These are phyloP conservation scores for Penicillium freii DNA, from an alignment of 2,329 filamentous ascomycete species.

Conservation along the genomic window DNA sequence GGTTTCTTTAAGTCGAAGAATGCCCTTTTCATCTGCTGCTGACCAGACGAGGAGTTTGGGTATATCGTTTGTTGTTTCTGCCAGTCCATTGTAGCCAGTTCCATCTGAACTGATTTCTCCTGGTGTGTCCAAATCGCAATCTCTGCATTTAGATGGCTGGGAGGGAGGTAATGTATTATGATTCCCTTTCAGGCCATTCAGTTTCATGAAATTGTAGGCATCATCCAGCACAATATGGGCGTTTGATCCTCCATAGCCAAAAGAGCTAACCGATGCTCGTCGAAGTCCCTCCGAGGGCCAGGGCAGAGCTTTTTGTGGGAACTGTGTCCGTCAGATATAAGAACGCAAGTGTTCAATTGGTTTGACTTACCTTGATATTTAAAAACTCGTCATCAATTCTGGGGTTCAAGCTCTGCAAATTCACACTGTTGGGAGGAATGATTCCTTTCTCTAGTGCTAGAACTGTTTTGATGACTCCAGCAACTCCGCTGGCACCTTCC, in stretches of 20 bases:
- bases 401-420: slow-evolving; percentile 8
- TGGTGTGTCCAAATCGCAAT: background rate
- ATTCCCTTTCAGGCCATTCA: background rate
- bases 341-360: background rate
- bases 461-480: slow-evolving; percentile 24
- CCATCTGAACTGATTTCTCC: background rate
- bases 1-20: slow-evolving; percentile 1
- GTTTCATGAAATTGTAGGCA: slow-evolving; percentile 10
- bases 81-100: background rate
- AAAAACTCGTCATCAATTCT: slow-evolving; percentile 7
- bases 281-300: slow-evolving; percentile 22
- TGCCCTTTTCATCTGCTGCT: slow-evolving; percentile 8
- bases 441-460: slow-evolving; percentile 25
- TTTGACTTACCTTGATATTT: slow-evolving; percentile 1
- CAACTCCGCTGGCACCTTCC: slow-evolving; percentile 14
- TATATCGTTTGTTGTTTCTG: background rate
- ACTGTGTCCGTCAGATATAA: slow-evolving; percentile 11
- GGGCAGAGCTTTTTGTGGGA: slow-evolving; percentile 6
- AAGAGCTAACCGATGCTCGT: slow-evolving; percentile 25
- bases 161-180: background rate
- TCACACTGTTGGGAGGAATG: slow-evolving; percentile 19
- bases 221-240: slow-evolving; percentile 28
- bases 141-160: background rate
- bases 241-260: slow-evolving; percentile 31
- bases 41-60: slow-evolving; percentile 13